A percentile compares a stretch with the other conserved stretches of the same genome.
These are phyloP conservation scores for Sordariomycetes sp. DNA, from an alignment of 2,329 filamentous ascomycete genomes.

Conservation along the genomic window DNA sequence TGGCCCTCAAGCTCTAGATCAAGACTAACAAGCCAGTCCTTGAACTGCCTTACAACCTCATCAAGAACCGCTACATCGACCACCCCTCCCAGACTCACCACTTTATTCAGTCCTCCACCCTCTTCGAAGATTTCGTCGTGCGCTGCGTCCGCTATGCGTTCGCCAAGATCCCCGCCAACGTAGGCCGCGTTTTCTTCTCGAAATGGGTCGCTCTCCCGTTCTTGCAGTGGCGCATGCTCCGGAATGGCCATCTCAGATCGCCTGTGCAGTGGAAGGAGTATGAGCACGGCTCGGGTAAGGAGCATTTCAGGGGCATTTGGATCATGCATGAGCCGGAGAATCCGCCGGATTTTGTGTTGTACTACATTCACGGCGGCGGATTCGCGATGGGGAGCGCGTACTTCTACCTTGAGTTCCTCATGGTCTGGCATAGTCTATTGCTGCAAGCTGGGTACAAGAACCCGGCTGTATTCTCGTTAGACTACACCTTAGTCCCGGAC, in stretches of 20 bases:
- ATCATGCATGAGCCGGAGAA: constrained; percentile 50
- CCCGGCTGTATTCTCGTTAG: constrained; percentile 69
- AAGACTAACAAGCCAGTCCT: constrained; percentile 12
- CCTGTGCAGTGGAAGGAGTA: constrained; percentile 56
- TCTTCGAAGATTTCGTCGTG: constrained; percentile 70
- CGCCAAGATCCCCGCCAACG: constrained; percentile 55
- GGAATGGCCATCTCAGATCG: constrained; percentile 56
- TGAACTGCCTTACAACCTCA: constrained; percentile 17
- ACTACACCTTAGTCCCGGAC: constrained; percentile 74
- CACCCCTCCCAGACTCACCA: constrained; percentile 29
- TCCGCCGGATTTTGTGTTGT: constrained; percentile 67
- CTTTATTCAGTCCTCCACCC: constrained; percentile 60
- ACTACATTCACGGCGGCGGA: constrained; percentile 74
- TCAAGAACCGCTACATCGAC: constrained; percentile 20
- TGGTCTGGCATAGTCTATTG: constrained; percentile 62
- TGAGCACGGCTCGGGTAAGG: constrained; percentile 20
- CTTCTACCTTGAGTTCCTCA: constrained; percentile 79
- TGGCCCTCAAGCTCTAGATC: too few species aligned
- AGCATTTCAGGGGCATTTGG: constrained; percentile 57
- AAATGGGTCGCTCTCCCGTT: constrained; percentile 67
- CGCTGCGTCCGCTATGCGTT: constrained; percentile 74
- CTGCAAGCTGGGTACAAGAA: constrained; percentile 58
- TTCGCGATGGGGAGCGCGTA: constrained; percentile 75
- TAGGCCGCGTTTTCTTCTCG: constrained; percentile 71
- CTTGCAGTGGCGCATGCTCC: constrained; percentile 63